Evolutionary conservation across 2,329 filamentous ascomycete species (phyloP).

Genomic region (Volutella citrinella): DNA sequence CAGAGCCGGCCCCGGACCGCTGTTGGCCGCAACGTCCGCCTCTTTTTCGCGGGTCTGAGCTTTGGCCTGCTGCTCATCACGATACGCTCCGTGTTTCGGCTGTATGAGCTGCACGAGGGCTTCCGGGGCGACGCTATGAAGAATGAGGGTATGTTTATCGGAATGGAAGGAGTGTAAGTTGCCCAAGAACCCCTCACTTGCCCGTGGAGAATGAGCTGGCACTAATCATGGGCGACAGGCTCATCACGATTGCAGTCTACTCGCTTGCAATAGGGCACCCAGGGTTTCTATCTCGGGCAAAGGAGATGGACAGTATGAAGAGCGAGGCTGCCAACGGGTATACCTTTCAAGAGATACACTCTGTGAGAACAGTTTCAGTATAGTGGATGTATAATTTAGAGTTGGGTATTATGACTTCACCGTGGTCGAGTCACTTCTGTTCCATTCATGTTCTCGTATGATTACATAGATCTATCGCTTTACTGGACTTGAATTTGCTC

Average conservation of each 20-base stretch:
- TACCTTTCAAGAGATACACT: too few relatives aligned
- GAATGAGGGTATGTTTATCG: slow-evolving; percentile 42
- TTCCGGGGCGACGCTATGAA: slow-evolving; percentile 48
- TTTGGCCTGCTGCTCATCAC: slow-evolving; percentile 52
- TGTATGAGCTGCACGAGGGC: slow-evolving; percentile 54
- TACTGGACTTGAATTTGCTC: too few relatives aligned
- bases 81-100: slow-evolving; percentile 54
- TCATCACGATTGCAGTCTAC: slow-evolving; percentile 11
- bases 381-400: too few relatives aligned
- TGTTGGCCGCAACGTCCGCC: neutral
- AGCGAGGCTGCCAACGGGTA: too few relatives aligned
- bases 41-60: slow-evolving; percentile 38
- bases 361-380: too few relatives aligned
- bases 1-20: slow-evolving; percentile 1
- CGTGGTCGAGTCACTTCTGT: too few relatives aligned
- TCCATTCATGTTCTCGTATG: too few relatives aligned
- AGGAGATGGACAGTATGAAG: too few relatives aligned
- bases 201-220: too few relatives aligned
- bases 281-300: too few relatives aligned
- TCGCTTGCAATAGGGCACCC: slow-evolving; percentile 7
- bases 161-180: slow-evolving; percentile 37
- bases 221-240: slow-evolving; percentile 2
- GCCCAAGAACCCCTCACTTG: neutral
- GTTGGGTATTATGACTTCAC: too few relatives aligned
- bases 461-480: too few relatives aligned